Conservation (phyloP, 2,329 filamentous ascomycete species). For the Trichoderma oligosporum region DNA sequence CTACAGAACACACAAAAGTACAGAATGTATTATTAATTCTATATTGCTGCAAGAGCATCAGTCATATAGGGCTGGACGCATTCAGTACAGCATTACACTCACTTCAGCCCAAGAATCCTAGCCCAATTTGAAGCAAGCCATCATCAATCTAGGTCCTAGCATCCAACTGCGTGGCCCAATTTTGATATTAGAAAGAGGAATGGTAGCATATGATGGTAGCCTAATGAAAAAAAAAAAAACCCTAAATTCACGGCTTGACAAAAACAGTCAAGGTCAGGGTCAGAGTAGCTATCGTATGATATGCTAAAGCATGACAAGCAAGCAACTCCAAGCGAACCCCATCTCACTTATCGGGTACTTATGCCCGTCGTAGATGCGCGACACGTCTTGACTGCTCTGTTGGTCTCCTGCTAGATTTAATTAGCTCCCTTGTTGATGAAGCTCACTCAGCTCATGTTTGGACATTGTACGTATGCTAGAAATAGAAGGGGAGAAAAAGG, state of each 20-base stretch:
- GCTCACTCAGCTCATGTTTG: no score
- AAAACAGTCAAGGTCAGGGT: background rate
- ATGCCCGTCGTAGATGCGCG: no score
- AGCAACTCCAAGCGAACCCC: background rate
- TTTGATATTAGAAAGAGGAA: background rate
- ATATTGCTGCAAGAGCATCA: no score
- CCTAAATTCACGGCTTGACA: background rate
- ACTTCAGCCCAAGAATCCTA: constrained; percentile 2
- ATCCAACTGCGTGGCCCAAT: constrained; percentile 11
- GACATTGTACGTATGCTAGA: background rate
- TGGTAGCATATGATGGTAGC: no score
- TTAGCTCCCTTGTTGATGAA: no score
- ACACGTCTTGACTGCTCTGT: background rate
- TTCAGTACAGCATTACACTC: background rate
- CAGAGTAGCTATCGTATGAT: no score
- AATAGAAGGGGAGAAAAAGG: background rate
- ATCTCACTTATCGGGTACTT: background rate
- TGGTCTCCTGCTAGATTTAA: no score
- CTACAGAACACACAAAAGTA: no score
- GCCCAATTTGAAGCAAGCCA: background rate
- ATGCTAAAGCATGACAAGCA: no score
- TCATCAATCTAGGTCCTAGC: background rate
- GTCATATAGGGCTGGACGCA: background rate
- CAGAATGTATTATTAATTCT: no score
- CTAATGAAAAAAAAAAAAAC: no score